These are phyloP conservation scores for Wickerhamomyces queroliae DNA, from an alignment of 805 yeast genomes.

Conservation along the genomic window DNA sequence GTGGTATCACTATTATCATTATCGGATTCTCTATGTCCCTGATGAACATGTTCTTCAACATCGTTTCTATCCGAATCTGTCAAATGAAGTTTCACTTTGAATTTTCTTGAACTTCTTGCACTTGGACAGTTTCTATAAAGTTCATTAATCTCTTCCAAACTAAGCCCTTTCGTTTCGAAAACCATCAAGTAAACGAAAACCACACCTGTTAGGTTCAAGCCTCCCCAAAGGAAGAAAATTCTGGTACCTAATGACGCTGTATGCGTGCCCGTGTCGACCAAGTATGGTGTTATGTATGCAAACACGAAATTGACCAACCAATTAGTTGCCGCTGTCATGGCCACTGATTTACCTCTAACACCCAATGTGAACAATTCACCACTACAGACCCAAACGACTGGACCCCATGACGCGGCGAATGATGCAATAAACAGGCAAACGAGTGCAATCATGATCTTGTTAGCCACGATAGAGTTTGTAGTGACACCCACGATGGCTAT, in stretches of 20 bases:
- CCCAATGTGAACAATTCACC: slow-evolving; percentile 67
- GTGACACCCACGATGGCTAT: slow-evolving; percentile 62
- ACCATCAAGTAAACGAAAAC: slow-evolving; percentile 60
- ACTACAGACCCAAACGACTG: slow-evolving; percentile 67
- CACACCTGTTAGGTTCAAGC: slow-evolving; percentile 53
- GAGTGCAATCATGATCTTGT: slow-evolving; percentile 53
- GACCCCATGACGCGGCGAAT: slow-evolving; percentile 83
- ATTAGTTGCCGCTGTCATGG: slow-evolving; percentile 71
- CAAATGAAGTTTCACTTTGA: slow-evolving; percentile 22
- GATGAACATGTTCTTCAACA: slow-evolving; percentile 1
- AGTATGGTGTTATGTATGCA: slow-evolving; percentile 70
- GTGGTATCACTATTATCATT: background rate
- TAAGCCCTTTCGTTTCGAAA: slow-evolving; percentile 75
- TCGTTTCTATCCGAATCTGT: slow-evolving; percentile 1
- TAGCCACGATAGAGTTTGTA: slow-evolving; percentile 39
- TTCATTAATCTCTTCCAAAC: slow-evolving; percentile 77
- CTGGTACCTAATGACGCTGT: slow-evolving; percentile 66
- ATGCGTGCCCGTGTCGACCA: slow-evolving; percentile 62
- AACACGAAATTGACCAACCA: slow-evolving; percentile 76
- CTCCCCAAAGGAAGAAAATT: slow-evolving; percentile 80
- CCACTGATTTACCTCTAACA: slow-evolving; percentile 71
- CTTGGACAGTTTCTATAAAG: slow-evolving; percentile 55
- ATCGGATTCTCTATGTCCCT: too few relatives aligned
- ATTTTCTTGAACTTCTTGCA: slow-evolving; percentile 45
- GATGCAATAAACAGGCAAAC: slow-evolving; percentile 71